These are phyloP conservation scores for Penicillium polonicum DNA, from an alignment of 2,329 filamentous ascomycete genomes.

Conservation along the genomic window DNA sequence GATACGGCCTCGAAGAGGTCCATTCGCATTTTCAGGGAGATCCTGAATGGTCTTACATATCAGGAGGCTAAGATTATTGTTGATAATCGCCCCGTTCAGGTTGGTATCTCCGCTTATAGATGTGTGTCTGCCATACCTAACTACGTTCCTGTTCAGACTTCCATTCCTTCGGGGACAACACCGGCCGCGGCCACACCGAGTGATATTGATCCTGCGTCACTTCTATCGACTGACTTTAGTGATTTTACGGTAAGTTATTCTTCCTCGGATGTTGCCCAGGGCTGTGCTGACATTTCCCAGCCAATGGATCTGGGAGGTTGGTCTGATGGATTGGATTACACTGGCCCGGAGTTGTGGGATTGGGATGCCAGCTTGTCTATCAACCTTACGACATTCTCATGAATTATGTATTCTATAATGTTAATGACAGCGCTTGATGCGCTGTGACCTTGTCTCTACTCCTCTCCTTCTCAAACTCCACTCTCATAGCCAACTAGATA, in stretches of 20 bases:
- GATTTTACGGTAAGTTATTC: conserved; percentile 26
- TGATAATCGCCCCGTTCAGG: conserved; percentile 19
- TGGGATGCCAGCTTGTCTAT: conserved; percentile 31
- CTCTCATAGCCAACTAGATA: not conserved
- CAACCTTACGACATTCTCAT: conserved; percentile 14
- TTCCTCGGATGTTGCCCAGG: not conserved
- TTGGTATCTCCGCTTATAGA: conserved; percentile 7
- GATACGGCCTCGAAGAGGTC: conserved; percentile 23
- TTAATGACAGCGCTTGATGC: not conserved
- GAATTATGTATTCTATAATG: not conserved
- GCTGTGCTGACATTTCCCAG: conserved; percentile 20
- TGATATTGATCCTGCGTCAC: conserved; percentile 28
- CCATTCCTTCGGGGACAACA: conserved; percentile 12
- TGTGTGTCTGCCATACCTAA: conserved; percentile 8
- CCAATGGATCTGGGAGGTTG: conserved; percentile 33
- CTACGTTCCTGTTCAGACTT: conserved; percentile 11
- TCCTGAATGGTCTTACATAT: conserved; percentile 27
- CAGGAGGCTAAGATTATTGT: conserved; percentile 18
- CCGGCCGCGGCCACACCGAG: conserved; percentile 16
- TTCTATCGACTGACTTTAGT: conserved; percentile 22
- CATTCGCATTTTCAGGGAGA: conserved; percentile 25
- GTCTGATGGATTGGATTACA: conserved; percentile 30
- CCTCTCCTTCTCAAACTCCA: not conserved
- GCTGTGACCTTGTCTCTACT: not conserved
- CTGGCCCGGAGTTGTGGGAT: conserved; percentile 30